Evolutionary conservation across 495 filamentous ascomycete genomes (phyloP).

Genomic region (Lasiosphaeria hispida): DNA sequence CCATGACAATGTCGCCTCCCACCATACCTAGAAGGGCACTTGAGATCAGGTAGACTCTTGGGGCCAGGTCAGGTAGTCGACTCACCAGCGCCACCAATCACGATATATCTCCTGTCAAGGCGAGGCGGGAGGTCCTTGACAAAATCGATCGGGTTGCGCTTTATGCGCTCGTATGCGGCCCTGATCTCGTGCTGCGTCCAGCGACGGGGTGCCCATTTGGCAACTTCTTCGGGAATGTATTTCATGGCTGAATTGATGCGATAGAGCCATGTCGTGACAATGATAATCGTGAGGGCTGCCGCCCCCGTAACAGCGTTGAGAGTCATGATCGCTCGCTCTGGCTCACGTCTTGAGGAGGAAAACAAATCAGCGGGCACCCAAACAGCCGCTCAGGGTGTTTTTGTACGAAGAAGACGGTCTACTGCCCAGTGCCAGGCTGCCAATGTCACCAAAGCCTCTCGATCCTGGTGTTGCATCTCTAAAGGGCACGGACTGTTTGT

Average conservation of each 20-base stretch:
- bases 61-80: constrained; percentile 5
- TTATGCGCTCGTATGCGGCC: constrained; percentile 45
- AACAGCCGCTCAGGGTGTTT: no score
- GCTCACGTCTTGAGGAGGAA: neutral
- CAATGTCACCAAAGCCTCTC: no score
- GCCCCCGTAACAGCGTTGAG: constrained; percentile 2
- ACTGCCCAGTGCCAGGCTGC: no score
- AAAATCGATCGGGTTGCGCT: constrained; percentile 47
- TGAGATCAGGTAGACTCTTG: neutral
- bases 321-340: neutral
- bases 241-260: constrained; percentile 53
- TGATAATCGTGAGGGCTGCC: constrained; percentile 13
- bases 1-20: constrained; percentile 54
- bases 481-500: no score
- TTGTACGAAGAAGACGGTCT: no score
- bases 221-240: constrained; percentile 45
- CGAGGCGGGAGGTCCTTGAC: constrained; percentile 50
- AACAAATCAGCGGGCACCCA: no score
- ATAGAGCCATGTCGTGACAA: constrained; percentile 46
- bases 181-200: constrained; percentile 52
- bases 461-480: no score
- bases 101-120: constrained; percentile 54
- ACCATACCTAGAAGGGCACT: constrained; percentile 46
- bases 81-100: constrained; percentile 57
- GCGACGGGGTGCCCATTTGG: constrained; percentile 43